A percentile compares a stretch with the other conserved stretches of the same genome.
phyloP scores from a whole-genome alignment of 1,284 basidiomycete species.

The Cutaneotrichosporon curvatum region DNA sequence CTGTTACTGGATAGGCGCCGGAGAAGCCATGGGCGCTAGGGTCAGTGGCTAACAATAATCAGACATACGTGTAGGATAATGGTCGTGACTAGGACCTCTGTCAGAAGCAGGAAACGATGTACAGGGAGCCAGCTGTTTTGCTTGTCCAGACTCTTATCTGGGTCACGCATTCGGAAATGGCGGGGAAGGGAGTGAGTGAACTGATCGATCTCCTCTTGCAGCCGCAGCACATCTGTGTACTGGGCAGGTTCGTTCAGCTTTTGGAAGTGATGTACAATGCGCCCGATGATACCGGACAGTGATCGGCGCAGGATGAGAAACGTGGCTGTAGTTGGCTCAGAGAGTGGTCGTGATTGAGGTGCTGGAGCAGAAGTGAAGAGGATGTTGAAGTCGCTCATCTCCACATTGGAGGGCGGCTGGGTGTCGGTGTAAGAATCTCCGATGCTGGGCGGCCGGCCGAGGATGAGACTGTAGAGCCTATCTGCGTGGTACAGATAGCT shows the following conservation, averaged over 20 bases:
- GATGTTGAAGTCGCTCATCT: conserved; percentile 56
- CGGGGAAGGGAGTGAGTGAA: conserved; percentile 71
- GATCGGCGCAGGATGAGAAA: conserved; percentile 81
- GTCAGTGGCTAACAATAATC: neutral
- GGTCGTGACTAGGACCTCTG: conserved; percentile 43
- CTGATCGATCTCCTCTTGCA: conserved; percentile 78
- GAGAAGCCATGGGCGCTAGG: conserved; percentile 41
- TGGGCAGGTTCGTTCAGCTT: conserved; percentile 73
- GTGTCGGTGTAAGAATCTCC: conserved; percentile 46
- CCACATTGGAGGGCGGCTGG: conserved; percentile 69
- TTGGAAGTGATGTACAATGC: conserved; percentile 92
- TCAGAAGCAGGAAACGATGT: conserved; percentile 43
- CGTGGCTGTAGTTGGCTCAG: conserved; percentile 69
- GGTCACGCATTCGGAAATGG: conserved; percentile 52
- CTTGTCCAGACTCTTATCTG: conserved; percentile 71
- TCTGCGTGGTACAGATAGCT: conserved; percentile 90
- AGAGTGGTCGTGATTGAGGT: conserved; percentile 43
- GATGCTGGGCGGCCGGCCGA: conserved; percentile 74
- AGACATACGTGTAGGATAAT: conserved; percentile 43
- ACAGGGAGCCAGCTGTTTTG: conserved; percentile 40
- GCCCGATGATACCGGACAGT: conserved; percentile 76
- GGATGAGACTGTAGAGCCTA: conserved; percentile 65
- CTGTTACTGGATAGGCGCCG: conserved; percentile 38
- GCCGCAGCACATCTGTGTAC: conserved; percentile 72
- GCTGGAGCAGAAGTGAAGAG: conserved; percentile 24